These are phyloP conservation scores for Lepiota venenata DNA, from an alignment of 768 basidiomycete genomes.

Conservation along the genomic window DNA sequence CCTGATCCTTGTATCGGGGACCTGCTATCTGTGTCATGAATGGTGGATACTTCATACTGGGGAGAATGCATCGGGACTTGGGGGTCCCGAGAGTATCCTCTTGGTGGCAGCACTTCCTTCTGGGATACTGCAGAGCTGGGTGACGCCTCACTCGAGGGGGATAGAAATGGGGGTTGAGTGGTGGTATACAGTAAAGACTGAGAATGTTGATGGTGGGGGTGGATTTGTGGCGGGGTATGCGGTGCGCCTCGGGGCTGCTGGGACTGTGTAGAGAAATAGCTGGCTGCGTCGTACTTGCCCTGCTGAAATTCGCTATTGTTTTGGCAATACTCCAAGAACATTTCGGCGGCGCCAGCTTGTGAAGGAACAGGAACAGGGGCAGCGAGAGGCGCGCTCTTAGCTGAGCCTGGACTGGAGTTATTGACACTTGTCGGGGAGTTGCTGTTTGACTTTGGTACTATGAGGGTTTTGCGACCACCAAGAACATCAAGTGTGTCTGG, in stretches of 20 bases:
- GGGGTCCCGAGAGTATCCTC: neutral
- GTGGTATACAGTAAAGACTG: neutral
- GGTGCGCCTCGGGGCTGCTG: neutral
- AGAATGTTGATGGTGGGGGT: neutral
- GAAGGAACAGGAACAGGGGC: slow-evolving; percentile 21
- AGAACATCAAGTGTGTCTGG: slow-evolving; percentile 36
- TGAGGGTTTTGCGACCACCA: slow-evolving; percentile 33
- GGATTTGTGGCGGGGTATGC: slow-evolving; percentile 5
- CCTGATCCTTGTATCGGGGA: neutral
- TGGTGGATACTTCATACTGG: neutral
- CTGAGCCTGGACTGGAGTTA: slow-evolving; percentile 2
- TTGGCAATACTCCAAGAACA: slow-evolving; percentile 24
- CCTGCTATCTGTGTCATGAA: neutral
- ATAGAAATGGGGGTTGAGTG: neutral
- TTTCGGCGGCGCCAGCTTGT: slow-evolving; percentile 19
- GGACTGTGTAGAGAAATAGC: neutral
- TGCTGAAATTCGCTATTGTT: slow-evolving; percentile 8
- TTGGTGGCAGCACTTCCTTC: neutral
- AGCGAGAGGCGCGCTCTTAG: slow-evolving; percentile 17
- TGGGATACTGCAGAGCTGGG: neutral
- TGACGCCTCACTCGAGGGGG: slow-evolving; percentile 5
- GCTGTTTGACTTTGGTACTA: slow-evolving; percentile 25
- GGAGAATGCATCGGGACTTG: slow-evolving; percentile 1
- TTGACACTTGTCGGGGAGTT: slow-evolving; percentile 21
- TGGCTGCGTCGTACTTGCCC: slow-evolving; percentile 13